These are phyloP conservation scores for Geotrichum candidum DNA, from an alignment of 1,139 yeast species.

Conservation along the genomic window DNA sequence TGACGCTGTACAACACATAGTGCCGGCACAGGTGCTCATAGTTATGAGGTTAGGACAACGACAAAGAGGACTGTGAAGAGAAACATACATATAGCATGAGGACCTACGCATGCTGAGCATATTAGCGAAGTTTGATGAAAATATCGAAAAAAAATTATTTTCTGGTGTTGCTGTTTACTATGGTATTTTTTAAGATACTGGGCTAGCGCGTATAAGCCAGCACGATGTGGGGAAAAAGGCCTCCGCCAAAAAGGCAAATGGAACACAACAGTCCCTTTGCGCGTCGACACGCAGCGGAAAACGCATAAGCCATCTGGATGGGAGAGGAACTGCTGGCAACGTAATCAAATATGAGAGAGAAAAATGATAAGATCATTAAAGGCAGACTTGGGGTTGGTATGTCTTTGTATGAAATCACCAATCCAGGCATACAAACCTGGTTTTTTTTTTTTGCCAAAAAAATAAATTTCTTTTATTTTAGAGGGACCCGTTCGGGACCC, in stretches of 20 bases:
- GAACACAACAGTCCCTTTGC: background rate
- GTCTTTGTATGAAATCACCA: background rate
- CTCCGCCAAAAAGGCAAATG: background rate
- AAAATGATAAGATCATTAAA: background rate
- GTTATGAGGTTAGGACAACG: no score
- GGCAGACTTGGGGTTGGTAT: background rate
- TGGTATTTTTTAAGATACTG: background rate
- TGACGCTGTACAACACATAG: no score
- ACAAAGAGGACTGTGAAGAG: no score
- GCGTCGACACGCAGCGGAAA: background rate
- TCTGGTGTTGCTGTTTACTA: background rate
- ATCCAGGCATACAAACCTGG: background rate
- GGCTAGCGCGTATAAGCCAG: background rate
- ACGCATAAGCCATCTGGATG: background rate
- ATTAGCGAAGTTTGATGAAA: background rate
- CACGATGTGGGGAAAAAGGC: background rate
- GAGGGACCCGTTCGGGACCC: background rate
- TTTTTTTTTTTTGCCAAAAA: background rate
- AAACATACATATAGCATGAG: no score
- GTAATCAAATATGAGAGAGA: background rate
- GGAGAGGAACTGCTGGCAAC: background rate
- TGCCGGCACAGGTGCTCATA: no score
- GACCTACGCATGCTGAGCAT: background rate
- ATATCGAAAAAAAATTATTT: no score
- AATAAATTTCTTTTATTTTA: background rate